Conservation (phyloP, 108 stramenopile genomes). For the Pseudonitzschia multiseries region DNA sequence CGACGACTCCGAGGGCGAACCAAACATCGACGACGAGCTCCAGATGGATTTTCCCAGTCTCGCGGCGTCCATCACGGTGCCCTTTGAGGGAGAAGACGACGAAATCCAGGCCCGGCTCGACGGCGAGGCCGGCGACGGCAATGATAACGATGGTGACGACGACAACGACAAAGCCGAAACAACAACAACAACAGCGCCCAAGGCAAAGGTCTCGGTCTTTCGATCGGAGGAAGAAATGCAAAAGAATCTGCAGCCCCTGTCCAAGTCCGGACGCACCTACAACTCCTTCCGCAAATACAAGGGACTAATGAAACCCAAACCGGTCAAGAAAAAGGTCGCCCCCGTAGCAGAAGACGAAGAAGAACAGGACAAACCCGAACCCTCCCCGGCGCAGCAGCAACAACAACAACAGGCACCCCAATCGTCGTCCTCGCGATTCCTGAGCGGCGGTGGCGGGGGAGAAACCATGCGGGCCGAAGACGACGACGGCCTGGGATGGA, state of each 20-base stretch:
- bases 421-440: not conserved
- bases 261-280: slow-evolving; percentile 63
- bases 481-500: slow-evolving; percentile 92
- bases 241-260: slow-evolving; percentile 39
- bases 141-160: slow-evolving; percentile 5
- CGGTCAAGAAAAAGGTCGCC: slow-evolving; percentile 28
- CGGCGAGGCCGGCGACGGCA: slow-evolving; percentile 2
- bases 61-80: slow-evolving; percentile 58
- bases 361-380: not conserved
- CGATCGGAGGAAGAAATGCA: slow-evolving; percentile 38
- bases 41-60: slow-evolving; percentile 77
- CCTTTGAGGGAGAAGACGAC: slow-evolving; percentile 69
- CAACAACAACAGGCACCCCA: not conserved
- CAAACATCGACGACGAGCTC: slow-evolving; percentile 38
- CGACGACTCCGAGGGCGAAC: slow-evolving; percentile 33
- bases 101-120: slow-evolving; percentile 27
- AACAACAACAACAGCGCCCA: not conserved
- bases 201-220: not conserved
- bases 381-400: not conserved
- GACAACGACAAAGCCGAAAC: no score
- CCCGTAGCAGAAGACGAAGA: not conserved
- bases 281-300: slow-evolving; percentile 78
- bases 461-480: slow-evolving; percentile 53
- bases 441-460: slow-evolving; percentile 15
- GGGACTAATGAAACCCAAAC: slow-evolving; percentile 45